These are phyloP conservation scores for Exophiala calicioides DNA, from an alignment of 2,329 filamentous ascomycete species.

Conservation along the genomic window DNA sequence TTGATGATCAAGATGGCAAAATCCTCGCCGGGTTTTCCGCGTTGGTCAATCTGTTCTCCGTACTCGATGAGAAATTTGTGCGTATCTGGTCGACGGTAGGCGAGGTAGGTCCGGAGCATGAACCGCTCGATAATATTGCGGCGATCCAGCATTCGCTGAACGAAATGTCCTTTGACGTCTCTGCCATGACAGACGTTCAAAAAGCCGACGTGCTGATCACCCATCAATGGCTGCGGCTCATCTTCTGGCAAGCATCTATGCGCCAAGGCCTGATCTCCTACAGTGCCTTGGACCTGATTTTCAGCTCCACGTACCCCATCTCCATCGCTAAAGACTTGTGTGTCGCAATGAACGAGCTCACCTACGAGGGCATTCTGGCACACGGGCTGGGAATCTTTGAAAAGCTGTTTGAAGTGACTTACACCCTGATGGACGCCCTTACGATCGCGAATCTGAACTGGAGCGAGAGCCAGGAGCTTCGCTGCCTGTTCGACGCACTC, in stretches of 20 bases:
- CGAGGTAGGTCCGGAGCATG: constrained; percentile 14
- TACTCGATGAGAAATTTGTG: constrained; percentile 32
- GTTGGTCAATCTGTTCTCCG: constrained; percentile 29
- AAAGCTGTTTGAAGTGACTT: constrained; percentile 29
- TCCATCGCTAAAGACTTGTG: constrained; percentile 62
- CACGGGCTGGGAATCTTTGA: constrained; percentile 33
- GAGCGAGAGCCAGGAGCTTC: constrained; percentile 27
- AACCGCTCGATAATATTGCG: constrained; percentile 28
- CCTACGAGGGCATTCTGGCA: constrained; percentile 26
- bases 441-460: constrained; percentile 30
- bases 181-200: constrained; percentile 61
- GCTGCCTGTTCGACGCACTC: constrained; percentile 29
- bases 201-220: constrained; percentile 68
- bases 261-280: constrained; percentile 65
- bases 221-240: constrained; percentile 70
- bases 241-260: constrained; percentile 71
- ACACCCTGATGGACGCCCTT: constrained; percentile 32
- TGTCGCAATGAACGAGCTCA: constrained; percentile 19
- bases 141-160: constrained; percentile 30
- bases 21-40: constrained; percentile 30
- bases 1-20: constrained; percentile 30
- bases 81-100: constrained; percentile 24
- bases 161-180: constrained; percentile 27
- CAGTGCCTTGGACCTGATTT: constrained; percentile 57
- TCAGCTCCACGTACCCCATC: constrained; percentile 65